Evolutionary conservation across 2,329 filamentous ascomycete genomes (phyloP).

Genomic region (Phymatotrichopsis omnivora): DNA sequence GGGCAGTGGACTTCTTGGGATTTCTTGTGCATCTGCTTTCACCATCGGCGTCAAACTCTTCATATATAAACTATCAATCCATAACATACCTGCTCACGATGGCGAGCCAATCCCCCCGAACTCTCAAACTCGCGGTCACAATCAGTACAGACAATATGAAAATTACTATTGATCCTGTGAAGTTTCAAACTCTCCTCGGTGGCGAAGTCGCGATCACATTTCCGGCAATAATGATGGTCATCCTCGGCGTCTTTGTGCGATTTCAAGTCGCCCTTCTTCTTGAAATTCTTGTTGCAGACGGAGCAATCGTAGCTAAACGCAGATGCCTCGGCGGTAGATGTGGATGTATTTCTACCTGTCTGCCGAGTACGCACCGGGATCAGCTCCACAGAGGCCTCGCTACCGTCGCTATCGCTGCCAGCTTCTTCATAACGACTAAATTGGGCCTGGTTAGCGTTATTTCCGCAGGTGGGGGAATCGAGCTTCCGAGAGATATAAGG

Average conservation of each 20-base stretch:
- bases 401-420: too few species aligned
- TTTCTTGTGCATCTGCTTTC: conserved; percentile 20
- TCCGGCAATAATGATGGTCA: conserved; percentile 22
- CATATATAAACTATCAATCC: background rate
- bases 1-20: conserved; percentile 20
- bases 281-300: conserved; percentile 15
- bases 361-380: too few species aligned
- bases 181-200: conserved; percentile 16
- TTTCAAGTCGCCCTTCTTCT: conserved; percentile 15
- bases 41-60: background rate
- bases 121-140: conserved; percentile 27
- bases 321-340: background rate
- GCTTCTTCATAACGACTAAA: too few species aligned
- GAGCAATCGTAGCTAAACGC: conserved; percentile 4
- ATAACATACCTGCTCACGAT: conserved; percentile 24
- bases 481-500: too few species aligned
- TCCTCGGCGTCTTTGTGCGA: conserved; percentile 21
- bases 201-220: conserved; percentile 26
- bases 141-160: conserved; percentile 27
- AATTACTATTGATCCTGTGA: conserved; percentile 25
- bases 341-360: too few species aligned
- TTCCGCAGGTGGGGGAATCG: too few species aligned
- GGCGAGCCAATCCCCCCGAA: conserved; percentile 22
- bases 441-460: too few species aligned
- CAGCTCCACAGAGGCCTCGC: too few species aligned